Conservation (phyloP, 257 asterid species). For the Mentha longifolia region DNA sequence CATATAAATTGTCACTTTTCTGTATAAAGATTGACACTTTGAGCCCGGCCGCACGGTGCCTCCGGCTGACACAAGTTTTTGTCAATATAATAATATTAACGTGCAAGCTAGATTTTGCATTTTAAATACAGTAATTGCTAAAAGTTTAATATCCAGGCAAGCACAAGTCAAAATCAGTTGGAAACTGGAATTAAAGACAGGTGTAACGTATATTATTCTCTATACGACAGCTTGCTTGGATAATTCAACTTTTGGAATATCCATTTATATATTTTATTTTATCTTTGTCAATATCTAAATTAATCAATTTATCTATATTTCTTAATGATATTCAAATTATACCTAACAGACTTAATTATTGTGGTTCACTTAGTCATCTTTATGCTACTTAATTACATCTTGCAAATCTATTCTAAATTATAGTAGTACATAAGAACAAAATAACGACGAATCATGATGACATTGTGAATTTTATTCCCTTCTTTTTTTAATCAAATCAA, state of each 20-base stretch:
- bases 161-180: neutral
- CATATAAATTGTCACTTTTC: no score
- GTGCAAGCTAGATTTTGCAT: neutral
- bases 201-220: neutral
- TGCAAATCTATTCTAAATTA: neutral
- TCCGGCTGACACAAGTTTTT: no score
- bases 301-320: neutral
- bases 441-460: neutral
- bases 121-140: neutral
- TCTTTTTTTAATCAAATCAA: neutral
- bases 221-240: slow-evolving; percentile 16
- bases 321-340: neutral
- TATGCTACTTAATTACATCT: neutral
- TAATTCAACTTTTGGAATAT: slow-evolving; percentile 21
- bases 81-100: neutral
- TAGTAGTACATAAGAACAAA: neutral
- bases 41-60: no score
- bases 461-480: neutral
- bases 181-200: neutral
- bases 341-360: neutral
- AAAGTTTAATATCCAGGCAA: neutral
- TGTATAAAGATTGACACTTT: no score
- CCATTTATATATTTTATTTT: no score
- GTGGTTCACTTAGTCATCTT: neutral
- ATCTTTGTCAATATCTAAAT: no score